phyloP scores from a whole-genome alignment of 2,329 filamentous ascomycete species.

The Fusarium sulawesiense region DNA sequence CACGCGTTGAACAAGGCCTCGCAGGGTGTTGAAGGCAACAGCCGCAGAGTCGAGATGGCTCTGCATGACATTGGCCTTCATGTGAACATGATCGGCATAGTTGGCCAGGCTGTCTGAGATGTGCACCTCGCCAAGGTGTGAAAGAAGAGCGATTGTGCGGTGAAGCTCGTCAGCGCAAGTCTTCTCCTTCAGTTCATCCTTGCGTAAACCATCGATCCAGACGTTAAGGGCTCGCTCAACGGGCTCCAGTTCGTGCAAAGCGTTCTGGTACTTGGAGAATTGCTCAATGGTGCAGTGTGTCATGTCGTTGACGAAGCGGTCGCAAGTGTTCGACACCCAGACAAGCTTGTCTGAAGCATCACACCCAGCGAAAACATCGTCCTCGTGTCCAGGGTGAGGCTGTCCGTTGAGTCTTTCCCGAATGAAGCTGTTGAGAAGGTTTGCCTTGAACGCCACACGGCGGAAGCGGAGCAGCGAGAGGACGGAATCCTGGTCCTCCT shows the following conservation, averaged over 20 bases:
- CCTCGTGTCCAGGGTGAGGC: constrained; percentile 74
- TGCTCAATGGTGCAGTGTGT: constrained; percentile 80
- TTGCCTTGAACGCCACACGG: constrained; percentile 87
- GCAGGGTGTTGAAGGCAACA: constrained; percentile 71
- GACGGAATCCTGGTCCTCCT: constrained; percentile 85
- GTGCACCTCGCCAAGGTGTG: constrained; percentile 86
- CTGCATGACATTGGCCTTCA: constrained; percentile 80
- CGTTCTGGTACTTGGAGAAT: constrained; percentile 82
- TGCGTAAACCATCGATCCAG: constrained; percentile 86
- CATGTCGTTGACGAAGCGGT: constrained; percentile 85
- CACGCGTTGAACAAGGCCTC: constrained; percentile 73
- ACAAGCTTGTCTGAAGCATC: constrained; percentile 87
- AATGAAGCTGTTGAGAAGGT: constrained; percentile 80
- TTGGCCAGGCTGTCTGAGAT: constrained; percentile 75
- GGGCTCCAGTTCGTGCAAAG: constrained; percentile 87
- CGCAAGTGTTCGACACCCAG: constrained; percentile 85
- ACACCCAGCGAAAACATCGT: constrained; percentile 82
- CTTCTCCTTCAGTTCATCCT: constrained; percentile 86
- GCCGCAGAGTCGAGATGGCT: constrained; percentile 84
- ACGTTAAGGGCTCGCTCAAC: constrained; percentile 89
- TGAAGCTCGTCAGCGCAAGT: constrained; percentile 85
- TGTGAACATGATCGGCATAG: constrained; percentile 82
- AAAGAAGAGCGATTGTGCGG: constrained; percentile 85
- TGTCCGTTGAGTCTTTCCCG: constrained; percentile 80
- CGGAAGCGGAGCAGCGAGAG: constrained; percentile 89